phyloP scores from a whole-genome alignment of 441 rosid species.

The Rhodomyrtus psidioides region DNA sequence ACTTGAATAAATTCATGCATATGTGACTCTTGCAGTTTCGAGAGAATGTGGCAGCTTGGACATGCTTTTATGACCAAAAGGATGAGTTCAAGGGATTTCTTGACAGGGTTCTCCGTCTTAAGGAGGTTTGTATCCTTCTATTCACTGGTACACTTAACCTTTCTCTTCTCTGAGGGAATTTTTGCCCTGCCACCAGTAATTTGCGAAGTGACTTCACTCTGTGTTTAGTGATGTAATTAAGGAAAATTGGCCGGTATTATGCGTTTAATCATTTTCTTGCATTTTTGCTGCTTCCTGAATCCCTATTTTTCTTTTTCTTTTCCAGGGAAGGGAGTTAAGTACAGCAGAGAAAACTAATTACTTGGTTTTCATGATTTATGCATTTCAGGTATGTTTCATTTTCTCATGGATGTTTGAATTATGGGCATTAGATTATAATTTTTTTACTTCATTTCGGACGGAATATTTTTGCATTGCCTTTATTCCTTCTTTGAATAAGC shows the following conservation, averaged over 20 bases:
- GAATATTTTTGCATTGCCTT: background rate
- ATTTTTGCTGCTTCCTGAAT: background rate
- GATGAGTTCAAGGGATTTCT: conserved; percentile 69
- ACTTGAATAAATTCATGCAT: background rate
- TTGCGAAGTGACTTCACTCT: background rate
- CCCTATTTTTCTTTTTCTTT: conserved; percentile 7
- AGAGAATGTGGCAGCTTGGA: conserved; percentile 98
- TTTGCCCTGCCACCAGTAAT: background rate
- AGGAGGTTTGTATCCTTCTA: conserved; percentile 59
- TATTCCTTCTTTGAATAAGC: background rate
- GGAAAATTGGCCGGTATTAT: background rate
- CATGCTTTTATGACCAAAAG: conserved; percentile 79
- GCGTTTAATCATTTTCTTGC: background rate
- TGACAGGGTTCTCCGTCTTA: conserved; percentile 71
- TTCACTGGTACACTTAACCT: background rate
- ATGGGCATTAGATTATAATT: background rate
- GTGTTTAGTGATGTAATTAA: background rate
- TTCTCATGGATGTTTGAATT: conserved; percentile 7
- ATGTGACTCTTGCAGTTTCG: conserved; percentile 55
- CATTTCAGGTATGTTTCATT: conserved; percentile 75
- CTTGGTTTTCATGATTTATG: conserved; percentile 93
- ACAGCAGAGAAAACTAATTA: conserved; percentile 93
- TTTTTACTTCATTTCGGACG: background rate
- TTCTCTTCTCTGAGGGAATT: background rate
- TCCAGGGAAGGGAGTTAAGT: conserved; percentile 80